Evolutionary conservation across 441 rosid genomes (phyloP).

Genomic region (Jatropha podagrica): DNA sequence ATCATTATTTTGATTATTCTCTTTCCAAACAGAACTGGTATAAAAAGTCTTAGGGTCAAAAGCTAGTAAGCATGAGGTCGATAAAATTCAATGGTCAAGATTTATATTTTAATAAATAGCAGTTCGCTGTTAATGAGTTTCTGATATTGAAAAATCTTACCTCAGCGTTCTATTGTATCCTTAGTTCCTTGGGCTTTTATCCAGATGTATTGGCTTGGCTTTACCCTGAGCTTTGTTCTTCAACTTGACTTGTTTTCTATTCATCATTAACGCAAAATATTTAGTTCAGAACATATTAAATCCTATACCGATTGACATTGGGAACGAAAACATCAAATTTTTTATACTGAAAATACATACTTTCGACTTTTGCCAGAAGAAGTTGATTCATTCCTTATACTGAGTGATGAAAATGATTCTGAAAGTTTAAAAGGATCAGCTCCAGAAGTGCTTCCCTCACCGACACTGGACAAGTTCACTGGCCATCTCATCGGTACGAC

Average conservation of each 20-base stretch:
- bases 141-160: too few species aligned
- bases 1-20: too few species aligned
- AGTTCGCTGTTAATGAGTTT: too few species aligned
- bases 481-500: conserved; percentile 7
- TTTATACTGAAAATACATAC: background rate
- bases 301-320: too few species aligned
- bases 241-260: background rate
- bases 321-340: too few species aligned
- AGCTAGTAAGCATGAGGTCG: too few species aligned
- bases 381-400: background rate
- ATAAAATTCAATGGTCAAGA: too few species aligned
- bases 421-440: background rate
- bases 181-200: background rate
- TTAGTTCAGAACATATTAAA: background rate
- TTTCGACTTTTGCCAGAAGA: background rate
- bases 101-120: too few species aligned
- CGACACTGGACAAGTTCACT: background rate
- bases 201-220: too few species aligned
- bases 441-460: background rate
- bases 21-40: too few species aligned
- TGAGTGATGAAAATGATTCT: background rate
- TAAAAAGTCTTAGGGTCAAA: too few species aligned
- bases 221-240: background rate
- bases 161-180: background rate
- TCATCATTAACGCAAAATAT: background rate